phyloP scores from a whole-genome alignment of 371 early-diverging fungal genomes.

The Parasitella parasitica region DNA sequence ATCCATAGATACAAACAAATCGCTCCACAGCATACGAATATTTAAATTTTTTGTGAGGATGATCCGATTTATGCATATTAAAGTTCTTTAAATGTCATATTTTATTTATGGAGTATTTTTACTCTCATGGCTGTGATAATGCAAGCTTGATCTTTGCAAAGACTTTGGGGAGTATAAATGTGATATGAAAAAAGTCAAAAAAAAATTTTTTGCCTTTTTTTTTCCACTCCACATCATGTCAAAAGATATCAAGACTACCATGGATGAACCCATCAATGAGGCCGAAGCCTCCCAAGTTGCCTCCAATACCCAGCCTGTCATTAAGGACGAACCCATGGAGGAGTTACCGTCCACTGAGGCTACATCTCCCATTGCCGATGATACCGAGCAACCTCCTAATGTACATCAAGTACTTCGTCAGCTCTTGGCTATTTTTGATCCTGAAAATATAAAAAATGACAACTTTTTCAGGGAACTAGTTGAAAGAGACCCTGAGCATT shows the following conservation, averaged over 20 bases:
- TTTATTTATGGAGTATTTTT: too few relatives aligned
- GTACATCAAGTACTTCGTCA: slow-evolving; percentile 27
- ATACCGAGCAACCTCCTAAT: neutral
- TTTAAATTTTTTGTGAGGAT: too few relatives aligned
- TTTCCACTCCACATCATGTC: neutral
- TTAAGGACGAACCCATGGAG: neutral
- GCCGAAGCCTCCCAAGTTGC: neutral
- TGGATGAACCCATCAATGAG: neutral
- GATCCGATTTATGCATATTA: too few relatives aligned
- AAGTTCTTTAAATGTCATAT: too few relatives aligned
- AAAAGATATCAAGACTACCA: neutral
- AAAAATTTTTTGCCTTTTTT: too few relatives aligned
- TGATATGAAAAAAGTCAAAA: neutral
- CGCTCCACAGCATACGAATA: too few relatives aligned
- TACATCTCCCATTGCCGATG: neutral
- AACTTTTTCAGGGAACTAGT: slow-evolving; percentile 44
- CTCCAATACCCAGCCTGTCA: neutral
- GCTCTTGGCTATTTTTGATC: slow-evolving; percentile 32
- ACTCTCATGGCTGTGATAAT: too few relatives aligned
- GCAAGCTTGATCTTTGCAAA: too few relatives aligned
- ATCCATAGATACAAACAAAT: too few relatives aligned
- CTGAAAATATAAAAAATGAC: slow-evolving; percentile 41
- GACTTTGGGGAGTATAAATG: too few relatives aligned
- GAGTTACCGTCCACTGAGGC: neutral
- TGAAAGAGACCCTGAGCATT: slow-evolving; percentile 43